Percentiles rank a stretch among this genome's conserved stretches.
Conservation (phyloP, 305 asterid species). For the Fraxinus baroniana region DNA sequence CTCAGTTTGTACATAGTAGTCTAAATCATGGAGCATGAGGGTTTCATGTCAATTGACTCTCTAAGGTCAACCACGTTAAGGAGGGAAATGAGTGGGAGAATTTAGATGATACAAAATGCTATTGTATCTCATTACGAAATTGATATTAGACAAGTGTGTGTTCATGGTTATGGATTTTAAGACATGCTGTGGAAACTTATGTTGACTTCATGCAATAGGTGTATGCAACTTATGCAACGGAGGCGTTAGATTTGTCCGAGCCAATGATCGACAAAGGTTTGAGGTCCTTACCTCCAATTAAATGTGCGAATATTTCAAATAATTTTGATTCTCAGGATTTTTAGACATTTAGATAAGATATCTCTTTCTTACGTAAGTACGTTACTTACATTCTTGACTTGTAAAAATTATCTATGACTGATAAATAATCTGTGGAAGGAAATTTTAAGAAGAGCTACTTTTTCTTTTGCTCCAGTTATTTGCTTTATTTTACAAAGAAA, state of each 20-base stretch:
- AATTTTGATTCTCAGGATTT: slow-evolving; percentile 1
- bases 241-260: slow-evolving; percentile 84
- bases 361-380: background rate
- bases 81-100: background rate
- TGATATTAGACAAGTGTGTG: background rate
- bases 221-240: slow-evolving; percentile 94
- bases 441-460: background rate
- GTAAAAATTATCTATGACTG: background rate
- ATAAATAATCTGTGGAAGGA: background rate
- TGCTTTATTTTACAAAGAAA: background rate
- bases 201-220: slow-evolving; percentile 41
- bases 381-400: background rate
- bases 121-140: background rate
- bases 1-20: background rate
- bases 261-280: slow-evolving; percentile 68
- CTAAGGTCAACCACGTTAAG: background rate
- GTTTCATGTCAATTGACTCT: background rate
- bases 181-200: background rate
- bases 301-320: background rate
- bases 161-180: background rate
- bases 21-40: background rate
- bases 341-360: background rate
- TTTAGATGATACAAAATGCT: background rate
- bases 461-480: background rate
- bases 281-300: slow-evolving; percentile 18